Percentiles rank a stretch among this genome's conserved stretches.
phyloP scores from a whole-genome alignment of 2,329 filamentous ascomycete species.

The Colletotrichum liaoningense region DNA sequence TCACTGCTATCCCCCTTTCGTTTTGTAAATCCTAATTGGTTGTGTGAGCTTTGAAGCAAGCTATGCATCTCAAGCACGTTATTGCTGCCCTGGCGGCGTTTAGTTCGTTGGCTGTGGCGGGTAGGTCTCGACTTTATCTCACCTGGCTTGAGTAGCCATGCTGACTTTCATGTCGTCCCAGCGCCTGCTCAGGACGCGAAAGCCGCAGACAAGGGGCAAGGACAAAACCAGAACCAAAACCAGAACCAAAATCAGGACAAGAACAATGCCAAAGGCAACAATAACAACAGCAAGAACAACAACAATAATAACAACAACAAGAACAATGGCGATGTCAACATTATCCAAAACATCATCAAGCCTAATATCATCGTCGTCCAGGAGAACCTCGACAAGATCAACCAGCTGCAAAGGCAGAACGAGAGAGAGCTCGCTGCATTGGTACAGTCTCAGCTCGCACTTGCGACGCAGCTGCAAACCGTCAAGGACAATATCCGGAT shows the following conservation, averaged over 20 bases:
- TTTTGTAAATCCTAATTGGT: slow-evolving; percentile 1
- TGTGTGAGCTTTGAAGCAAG: background rate
- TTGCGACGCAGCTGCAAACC: slow-evolving; percentile 50
- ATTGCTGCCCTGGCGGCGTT: slow-evolving; percentile 44
- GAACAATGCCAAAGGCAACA: slow-evolving; percentile 1
- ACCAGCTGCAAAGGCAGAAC: slow-evolving; percentile 46
- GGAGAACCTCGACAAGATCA: slow-evolving; percentile 49
- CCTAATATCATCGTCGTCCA: slow-evolving; percentile 47
- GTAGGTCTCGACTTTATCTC: slow-evolving; percentile 36
- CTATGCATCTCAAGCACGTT: slow-evolving; percentile 42
- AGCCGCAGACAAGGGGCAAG: slow-evolving; percentile 4
- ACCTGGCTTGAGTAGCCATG: too few species aligned
- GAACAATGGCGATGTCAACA: slow-evolving; percentile 36
- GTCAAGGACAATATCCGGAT: slow-evolving; percentile 56
- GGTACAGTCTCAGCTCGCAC: slow-evolving; percentile 49
- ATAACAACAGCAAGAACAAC: background rate
- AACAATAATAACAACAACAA: slow-evolving; percentile 6
- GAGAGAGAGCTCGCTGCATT: slow-evolving; percentile 52
- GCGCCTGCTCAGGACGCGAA: slow-evolving; percentile 24
- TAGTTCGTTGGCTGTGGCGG: slow-evolving; percentile 42
- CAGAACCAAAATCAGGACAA: slow-evolving; percentile 8
- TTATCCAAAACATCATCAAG: slow-evolving; percentile 41
- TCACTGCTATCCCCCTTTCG: background rate
- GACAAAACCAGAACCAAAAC: background rate
- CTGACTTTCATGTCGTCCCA: slow-evolving; percentile 2